Percentiles rank a stretch among this genome's conserved stretches.
These are phyloP conservation scores for Triticum dicoccoides DNA, from an alignment of 176 grass and related monocot genomes.

Conservation along the genomic window DNA sequence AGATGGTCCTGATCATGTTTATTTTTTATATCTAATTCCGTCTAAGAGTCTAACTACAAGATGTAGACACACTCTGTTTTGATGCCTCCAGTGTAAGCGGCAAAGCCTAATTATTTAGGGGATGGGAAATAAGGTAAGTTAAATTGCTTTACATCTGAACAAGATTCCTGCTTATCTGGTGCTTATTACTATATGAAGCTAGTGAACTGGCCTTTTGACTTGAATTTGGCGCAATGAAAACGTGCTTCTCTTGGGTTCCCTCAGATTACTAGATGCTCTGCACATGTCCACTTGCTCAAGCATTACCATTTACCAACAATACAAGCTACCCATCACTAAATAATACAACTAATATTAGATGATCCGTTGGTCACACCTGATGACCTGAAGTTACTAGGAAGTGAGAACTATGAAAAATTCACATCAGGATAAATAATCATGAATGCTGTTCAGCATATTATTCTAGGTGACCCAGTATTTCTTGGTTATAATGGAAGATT, in stretches of 20 bases:
- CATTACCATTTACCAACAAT: background rate
- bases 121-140: slow-evolving; percentile 8
- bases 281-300: slow-evolving; percentile 44
- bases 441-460: background rate
- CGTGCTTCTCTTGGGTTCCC: slow-evolving; percentile 22
- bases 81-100: slow-evolving; percentile 12
- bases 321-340: background rate
- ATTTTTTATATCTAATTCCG: background rate
- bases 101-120: slow-evolving; percentile 17
- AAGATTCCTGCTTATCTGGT: slow-evolving; percentile 37
- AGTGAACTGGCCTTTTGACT: slow-evolving; percentile 40
- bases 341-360: slow-evolving; percentile 2
- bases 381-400: background rate
- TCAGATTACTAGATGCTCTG: background rate
- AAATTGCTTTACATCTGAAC: slow-evolving; percentile 35
- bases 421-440: background rate
- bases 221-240: slow-evolving; percentile 16
- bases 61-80: background rate
- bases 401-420: background rate
- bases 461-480: slow-evolving; percentile 1
- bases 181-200: slow-evolving; percentile 32
- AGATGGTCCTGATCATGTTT: slow-evolving; percentile 1
- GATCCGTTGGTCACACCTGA: background rate
- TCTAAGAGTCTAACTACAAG: background rate
- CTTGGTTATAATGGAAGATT: background rate